phyloP scores from a whole-genome alignment of 192 early-diverging fungal species.

The Chytriomyces confervae region DNA sequence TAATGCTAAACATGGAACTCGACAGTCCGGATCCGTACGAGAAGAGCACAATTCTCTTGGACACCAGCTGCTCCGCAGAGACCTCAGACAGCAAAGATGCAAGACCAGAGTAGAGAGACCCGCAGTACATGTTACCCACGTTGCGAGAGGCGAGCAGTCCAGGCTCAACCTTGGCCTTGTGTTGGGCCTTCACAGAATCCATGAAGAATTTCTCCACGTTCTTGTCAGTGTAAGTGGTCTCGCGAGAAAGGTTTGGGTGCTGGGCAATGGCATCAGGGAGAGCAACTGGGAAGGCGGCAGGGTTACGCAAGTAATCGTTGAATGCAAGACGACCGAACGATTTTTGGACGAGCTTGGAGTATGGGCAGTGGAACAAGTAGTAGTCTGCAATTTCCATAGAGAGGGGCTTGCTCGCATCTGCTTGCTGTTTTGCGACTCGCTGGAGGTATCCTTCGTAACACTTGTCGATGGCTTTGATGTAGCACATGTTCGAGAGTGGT shows the following conservation, averaged over 20 bases:
- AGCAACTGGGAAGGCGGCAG: slow-evolving; percentile 56
- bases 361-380: slow-evolving; percentile 94
- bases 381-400: slow-evolving; percentile 75
- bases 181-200: slow-evolving; percentile 73
- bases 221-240: slow-evolving; percentile 82
- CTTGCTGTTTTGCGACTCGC: slow-evolving; percentile 35
- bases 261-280: slow-evolving; percentile 52
- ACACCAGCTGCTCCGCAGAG: slow-evolving; percentile 68
- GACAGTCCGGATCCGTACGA: slow-evolving; percentile 98
- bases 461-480: slow-evolving; percentile 87
- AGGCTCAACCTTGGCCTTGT: slow-evolving; percentile 78
- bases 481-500: slow-evolving; percentile 90
- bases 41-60: slow-evolving; percentile 88
- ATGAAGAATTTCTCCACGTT: slow-evolving; percentile 93
- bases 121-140: slow-evolving; percentile 95
- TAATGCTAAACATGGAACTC: slow-evolving; percentile 91
- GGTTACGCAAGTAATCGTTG: slow-evolving; percentile 89
- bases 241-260: slow-evolving; percentile 64
- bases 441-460: slow-evolving; percentile 86
- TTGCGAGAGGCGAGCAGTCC: slow-evolving; percentile 81
- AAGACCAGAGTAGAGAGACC: slow-evolving; percentile 75
- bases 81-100: slow-evolving; percentile 79
- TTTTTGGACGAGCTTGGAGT: slow-evolving; percentile 97
- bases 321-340: slow-evolving; percentile 87
- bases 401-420: slow-evolving; percentile 45